Evolutionary conservation across 1,284 basidiomycete species (phyloP), one percentile per base, ranked within the genome.

Genomic region (Anthracocystis panici-leucophaei): DNA sequence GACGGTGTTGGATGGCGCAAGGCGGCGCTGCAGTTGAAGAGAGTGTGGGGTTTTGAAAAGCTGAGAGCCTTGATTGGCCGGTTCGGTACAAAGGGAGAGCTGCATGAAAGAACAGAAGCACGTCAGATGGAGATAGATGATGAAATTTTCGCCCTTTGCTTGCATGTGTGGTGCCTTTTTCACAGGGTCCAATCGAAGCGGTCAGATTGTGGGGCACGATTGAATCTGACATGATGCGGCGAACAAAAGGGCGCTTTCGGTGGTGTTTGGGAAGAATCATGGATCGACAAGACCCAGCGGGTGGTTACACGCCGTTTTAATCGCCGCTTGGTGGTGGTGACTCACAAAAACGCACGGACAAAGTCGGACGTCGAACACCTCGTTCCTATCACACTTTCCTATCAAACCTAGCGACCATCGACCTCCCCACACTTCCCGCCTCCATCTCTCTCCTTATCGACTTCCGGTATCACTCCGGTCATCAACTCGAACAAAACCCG

Each of bases 51-150:
- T 52, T 29, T 29, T 27, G 27, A 23, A 11, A 41, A 35, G 48
- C 35, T 8, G 2, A 8, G 27, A 7, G 27, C 27, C 23, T 46
- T 29, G 58, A 70, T 70, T 70, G 62, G 61, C 44, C 49, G 44
- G 45, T 45, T 21, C 6, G 14, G 21, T 1, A 11, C 20, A 16
- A 16, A 6, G 38, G 27, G 33, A 33, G 21, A n/a, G 38, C 10
- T n/a, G 40, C 21, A 29, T 38, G 14, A 16, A 14, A 38, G 4
- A 14, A 12, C 2, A 23, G 29, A 55, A 69, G 68, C 68, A 70
- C 62, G 58, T 65, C 68, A 70, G 58, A 65, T 42, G 58, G 44
- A 38, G 44, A 38, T 29, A 21, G 62, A 70, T 70, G 68, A 65
- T 70, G 62, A 65, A 61, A 70, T 70, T 40, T 18, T 16, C 25